Evolutionary conservation across 768 basidiomycete genomes (phyloP).

Genomic region (Boletus insuetus): DNA sequence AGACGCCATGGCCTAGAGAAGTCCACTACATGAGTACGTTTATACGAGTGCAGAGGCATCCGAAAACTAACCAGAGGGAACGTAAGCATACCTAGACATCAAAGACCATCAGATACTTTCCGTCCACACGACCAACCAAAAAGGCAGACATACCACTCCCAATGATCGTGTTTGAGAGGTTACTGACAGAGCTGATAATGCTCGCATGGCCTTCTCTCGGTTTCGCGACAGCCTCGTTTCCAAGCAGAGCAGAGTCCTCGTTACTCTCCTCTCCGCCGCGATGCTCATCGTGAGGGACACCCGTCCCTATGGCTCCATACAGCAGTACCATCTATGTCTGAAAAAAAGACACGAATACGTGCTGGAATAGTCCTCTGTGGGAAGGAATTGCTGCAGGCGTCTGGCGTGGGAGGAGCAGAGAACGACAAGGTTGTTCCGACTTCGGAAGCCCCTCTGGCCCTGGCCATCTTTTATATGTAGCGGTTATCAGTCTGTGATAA

Average conservation of each 20-base stretch:
- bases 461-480: too few species aligned
- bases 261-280: conserved; percentile 24
- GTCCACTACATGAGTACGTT: not conserved
- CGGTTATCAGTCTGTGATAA: too few species aligned
- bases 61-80: conserved; percentile 65
- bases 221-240: conserved; percentile 30
- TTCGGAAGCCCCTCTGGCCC: too few species aligned
- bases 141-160: conserved; percentile 65
- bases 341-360: not conserved
- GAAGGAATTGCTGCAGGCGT: too few species aligned
- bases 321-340: conserved; percentile 53
- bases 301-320: conserved; percentile 56
- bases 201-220: conserved; percentile 64
- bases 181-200: conserved; percentile 68
- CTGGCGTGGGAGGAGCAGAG: not conserved
- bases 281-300: conserved; percentile 20
- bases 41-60: not conserved
- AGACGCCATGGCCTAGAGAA: conserved; percentile 77
- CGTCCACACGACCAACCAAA: not conserved
- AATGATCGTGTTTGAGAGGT: conserved; percentile 87
- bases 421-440: too few species aligned
- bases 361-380: too few species aligned
- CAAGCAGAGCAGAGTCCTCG: conserved; percentile 64
- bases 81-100: conserved; percentile 72
- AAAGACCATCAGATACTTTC: not conserved